A percentile compares a stretch with the other conserved stretches of the same genome.
Conservation (phyloP, 1,284 basidiomycete genomes). For the Sanguinoderma infundibulare region DNA sequence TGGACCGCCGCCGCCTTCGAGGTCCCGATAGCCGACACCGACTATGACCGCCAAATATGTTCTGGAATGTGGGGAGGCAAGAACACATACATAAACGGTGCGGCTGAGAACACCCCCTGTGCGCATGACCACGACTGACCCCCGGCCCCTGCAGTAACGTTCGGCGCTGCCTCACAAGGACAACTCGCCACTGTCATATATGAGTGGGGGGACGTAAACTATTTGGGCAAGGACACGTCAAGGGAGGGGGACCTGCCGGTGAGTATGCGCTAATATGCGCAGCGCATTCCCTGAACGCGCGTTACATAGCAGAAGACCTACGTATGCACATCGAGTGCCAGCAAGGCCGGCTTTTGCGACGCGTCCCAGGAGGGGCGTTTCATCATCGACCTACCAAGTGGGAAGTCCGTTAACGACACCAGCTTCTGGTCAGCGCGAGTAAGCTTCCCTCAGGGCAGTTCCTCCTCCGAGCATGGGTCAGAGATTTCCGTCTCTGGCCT, state of each 20-base stretch:
- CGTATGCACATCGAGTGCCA: constrained; percentile 83
- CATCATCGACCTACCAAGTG: constrained; percentile 75
- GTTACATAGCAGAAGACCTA: constrained; percentile 80
- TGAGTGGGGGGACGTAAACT: constrained; percentile 89
- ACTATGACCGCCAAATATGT: constrained; percentile 88
- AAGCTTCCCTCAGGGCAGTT: constrained; percentile 44
- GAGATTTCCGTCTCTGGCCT: constrained; percentile 41
- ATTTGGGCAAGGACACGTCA: constrained; percentile 78
- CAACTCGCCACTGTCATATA: constrained; percentile 94
- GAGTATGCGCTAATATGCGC: constrained; percentile 38
- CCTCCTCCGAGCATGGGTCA: constrained; percentile 16
- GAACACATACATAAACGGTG: constrained; percentile 87
- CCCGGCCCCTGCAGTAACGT: constrained; percentile 64
- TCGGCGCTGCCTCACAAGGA: constrained; percentile 82
- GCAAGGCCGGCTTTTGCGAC: constrained; percentile 74
- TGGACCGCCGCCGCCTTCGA: constrained; percentile 54
- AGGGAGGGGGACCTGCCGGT: constrained; percentile 70
- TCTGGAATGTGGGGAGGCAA: constrained; percentile 91
- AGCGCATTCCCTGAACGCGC: constrained; percentile 18
- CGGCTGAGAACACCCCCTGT: constrained; percentile 28
- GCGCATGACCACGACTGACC: background rate
- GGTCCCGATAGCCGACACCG: constrained; percentile 70
- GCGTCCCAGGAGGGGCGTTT: constrained; percentile 78
- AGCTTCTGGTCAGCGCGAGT: constrained; percentile 81
- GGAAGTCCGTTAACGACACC: constrained; percentile 67